Base-by-base conservation (phyloP, 2,329 filamentous ascomycete genomes). In the Curvularia hawaiiensis region DNA sequence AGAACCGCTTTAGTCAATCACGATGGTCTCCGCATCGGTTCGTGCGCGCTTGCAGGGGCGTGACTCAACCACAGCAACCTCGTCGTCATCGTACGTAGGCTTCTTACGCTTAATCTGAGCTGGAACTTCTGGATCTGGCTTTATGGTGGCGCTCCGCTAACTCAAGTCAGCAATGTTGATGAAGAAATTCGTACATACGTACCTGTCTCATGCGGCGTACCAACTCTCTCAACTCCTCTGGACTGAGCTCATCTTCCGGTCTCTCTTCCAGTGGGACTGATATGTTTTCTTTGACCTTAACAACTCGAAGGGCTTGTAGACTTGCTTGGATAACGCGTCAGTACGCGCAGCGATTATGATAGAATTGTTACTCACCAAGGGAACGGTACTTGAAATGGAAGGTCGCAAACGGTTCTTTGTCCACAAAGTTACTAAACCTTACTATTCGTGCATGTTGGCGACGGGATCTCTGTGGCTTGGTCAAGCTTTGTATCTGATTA, bases 331-430 rank as follows among this genome's bases (percentile, higher is more conserved):
- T 11, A 22, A 22, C 20, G 9, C 12, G 3, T 48, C n/a, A 50
- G 22, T 31, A 26, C 12, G 12, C n/a, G 18, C 4, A 1, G 5
- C 16, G 1, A 44, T 41, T 12, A 22, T 11, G n/a, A 4, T 20
- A 16, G 14, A 10, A 35, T 24, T 8, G 24, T 16, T 14, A 52
- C 59, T 51, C 20, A 59, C 56, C 52, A 18, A 46, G 53, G 18
- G 53, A 62, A 12, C 50, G 50, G 48, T 62, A 62, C 31, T 60
- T 62, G 48, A 60, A 62, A 20, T 44, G 16, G 5, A 60, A 44
- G 10, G 18, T 58, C 10, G 49, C 54, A 18, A 60, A 60, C 31
- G 60, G 54, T 10, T 28, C 8, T 7, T n/a, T 14, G 4, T 44
- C 45, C 30, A 51, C 40, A 12, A 24, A 30, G 3, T 4, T 28